phyloP scores from a whole-genome alignment of 305 asterid species.

The Rubia occidens region DNA sequence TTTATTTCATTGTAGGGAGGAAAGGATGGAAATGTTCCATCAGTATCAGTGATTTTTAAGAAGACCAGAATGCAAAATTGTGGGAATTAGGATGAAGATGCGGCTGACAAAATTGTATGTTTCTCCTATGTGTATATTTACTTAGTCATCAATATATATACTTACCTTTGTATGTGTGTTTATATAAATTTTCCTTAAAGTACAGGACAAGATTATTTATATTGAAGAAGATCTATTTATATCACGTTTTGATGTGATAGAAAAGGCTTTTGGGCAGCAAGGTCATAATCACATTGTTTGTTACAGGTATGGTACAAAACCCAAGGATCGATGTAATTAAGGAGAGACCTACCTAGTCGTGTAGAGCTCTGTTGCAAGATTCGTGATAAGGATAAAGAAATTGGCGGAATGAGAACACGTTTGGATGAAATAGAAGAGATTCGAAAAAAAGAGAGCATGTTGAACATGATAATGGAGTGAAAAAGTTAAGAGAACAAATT shows the following conservation, averaged over 20 bases:
- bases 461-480: not conserved
- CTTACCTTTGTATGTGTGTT: no score
- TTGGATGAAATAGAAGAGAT: not conserved
- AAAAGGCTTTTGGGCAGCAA: not conserved
- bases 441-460: no score
- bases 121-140: no score
- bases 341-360: not conserved
- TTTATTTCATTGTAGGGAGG: not conserved
- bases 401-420: not conserved
- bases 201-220: no score
- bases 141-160: no score
- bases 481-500: not conserved
- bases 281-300: not conserved
- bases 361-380: not conserved
- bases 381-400: not conserved
- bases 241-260: not conserved
- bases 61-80: not conserved
- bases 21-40: not conserved
- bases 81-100: not conserved
- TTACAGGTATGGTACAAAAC: not conserved
- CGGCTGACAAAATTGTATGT: not conserved
- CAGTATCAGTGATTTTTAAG: not conserved
- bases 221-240: no score
- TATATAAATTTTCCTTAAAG: no score
- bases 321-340: not conserved